Evolutionary conservation across 169 alveolate genomes (phyloP), one percentile per base, ranked within the genome.

Genomic region (Babesia divergens): DNA sequence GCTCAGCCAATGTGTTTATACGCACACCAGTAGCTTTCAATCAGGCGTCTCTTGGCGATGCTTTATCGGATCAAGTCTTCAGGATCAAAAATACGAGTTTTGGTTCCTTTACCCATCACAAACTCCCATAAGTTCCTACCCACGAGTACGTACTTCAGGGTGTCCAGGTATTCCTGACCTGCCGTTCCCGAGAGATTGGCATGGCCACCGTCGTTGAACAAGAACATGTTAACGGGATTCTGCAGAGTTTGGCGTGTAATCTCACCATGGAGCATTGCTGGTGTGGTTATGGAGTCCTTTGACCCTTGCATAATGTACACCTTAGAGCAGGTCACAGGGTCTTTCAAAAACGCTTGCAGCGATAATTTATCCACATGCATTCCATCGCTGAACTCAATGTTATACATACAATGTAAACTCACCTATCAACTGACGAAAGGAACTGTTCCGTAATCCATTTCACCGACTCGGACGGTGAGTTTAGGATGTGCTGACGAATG

Each of bases 271-370:
- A 77, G 69, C 82, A 67, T 68, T 22, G 66, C 43, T 9, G 68
- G 46, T 28, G 83, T 60, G 0, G 86, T 60, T 20, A 77, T 43
- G 6, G 37, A n/a, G 66, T 77, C 86, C 20, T 68, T 51, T 56
- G 64, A 26, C 1, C 86, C 86, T 56, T 77, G 86, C 82, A 77
- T 44, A 0, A 77, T 53, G 67, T 77, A 50, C 56, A 58, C 67
- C 22, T 46, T 44, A n/a, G 56, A 3, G 28, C 75, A 29, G n/a
- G 58, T 55, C 46, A 43, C 67, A 0, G 53, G 35, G 29, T 53
- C 52, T 26, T 44, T 26, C 50, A 77, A 44, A 24, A 47, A 58
- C 26, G 64, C 22, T 28, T 34, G 46, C 5, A 77, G 66, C 18
- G 70, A 53, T 49, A 77, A n/a, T 43, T 59, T 58, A 18, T 65